Evolutionary conservation across 805 yeast genomes (phyloP), one percentile per base, ranked within the genome.

Genomic region (Yarrowia sp.): DNA sequence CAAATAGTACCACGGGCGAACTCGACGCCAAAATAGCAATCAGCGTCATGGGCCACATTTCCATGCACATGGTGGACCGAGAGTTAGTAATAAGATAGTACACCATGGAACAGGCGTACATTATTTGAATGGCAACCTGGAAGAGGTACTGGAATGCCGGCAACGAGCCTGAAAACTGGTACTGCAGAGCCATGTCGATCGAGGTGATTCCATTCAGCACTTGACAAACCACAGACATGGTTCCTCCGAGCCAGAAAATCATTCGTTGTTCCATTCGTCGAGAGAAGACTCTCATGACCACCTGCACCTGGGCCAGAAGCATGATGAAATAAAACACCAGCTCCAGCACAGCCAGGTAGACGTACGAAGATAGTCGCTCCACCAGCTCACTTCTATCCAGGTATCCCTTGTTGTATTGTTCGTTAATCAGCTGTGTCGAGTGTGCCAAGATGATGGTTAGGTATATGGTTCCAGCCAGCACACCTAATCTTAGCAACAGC

Each of bases 101-200:
- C 12, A 84, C 78, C 39, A 90, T 82, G 49, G 90, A 80, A 10
- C 87, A 86, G 1, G 91, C 87, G 76, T 87, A 91, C 72, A 89
- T 81, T 42, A 89, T 83, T 2, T 90, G 83, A 72, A 89, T 80
- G 5, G 93, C 88, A 49, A 91, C 90, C 69, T 94, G 81, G 50
- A 90, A 82, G 58, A 91, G 79, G 73, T 90, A 91, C 38, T 87
- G 87, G 75, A 91, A 89, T 0, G 93, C 90, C 0, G 93, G 90
- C 5, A 61, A 10, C 17, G 55, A 46, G 38, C 55, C 66, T 9
- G 66, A 61, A 24, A 61, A 61, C 55, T 61, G 43, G 46, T 46
- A 61, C 17, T 61, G 30, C 14, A 90, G 73, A 30, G 88, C 70
- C 1, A 73, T 72, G 66, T 76, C 76, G 0, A 72, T 71, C 67